Evolutionary conservation across 2,329 filamentous ascomycete genomes (phyloP), one percentile per base, ranked within the genome.

Genomic region (Fusarium sp.): DNA sequence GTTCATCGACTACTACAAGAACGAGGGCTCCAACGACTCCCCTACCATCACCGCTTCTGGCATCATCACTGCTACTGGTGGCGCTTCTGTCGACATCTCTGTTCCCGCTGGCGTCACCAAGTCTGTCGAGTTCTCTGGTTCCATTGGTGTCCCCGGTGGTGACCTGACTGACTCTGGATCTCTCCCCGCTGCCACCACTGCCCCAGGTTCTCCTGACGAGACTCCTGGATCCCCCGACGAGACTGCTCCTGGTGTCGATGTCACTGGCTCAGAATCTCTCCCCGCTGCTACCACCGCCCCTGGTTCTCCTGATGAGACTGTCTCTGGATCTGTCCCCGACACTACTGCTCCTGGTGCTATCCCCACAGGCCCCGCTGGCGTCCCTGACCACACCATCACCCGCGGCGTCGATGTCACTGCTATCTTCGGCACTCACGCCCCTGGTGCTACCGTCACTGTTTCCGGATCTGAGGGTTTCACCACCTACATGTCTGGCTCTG

Each of bases 1-100:
- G 27, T 71, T 68, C 55, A 58, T 71, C 20, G 63, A 46, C 2
- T 33, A 33, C n/a, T 67, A 67, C 64, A 67, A 64, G 52, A 37
- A 67, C 33, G 48, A 44, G 25, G 57, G 62, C 22, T 41, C 41
- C 19, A n/a, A 59, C 11, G 40, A 37, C 1, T 63, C 63, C 6
- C 63, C 64, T 55, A 63, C 64, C 9, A 59, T 67, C 40, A 37
- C 64, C 30, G 57, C 57, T 39, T 67, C 63, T 3, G 64, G 64
- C n/a, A 13, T 33, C 7, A 57, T 63, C 56, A 67, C 63, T 50
- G 64, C 57, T 32, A 39, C 40, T 45, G 63, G 57, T n/a, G 58
- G 44, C 3, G 48, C 40, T 35, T 43, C 49, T 22, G 56, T 23
- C 7, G 25, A 49, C 14, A 17, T 67, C 25, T 50, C 62, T 10